A percentile compares a stretch with the other conserved stretches of the same genome.
Conservation (phyloP, 31 red algal genomes). For the Porphyra umbilicalis region DNA sequence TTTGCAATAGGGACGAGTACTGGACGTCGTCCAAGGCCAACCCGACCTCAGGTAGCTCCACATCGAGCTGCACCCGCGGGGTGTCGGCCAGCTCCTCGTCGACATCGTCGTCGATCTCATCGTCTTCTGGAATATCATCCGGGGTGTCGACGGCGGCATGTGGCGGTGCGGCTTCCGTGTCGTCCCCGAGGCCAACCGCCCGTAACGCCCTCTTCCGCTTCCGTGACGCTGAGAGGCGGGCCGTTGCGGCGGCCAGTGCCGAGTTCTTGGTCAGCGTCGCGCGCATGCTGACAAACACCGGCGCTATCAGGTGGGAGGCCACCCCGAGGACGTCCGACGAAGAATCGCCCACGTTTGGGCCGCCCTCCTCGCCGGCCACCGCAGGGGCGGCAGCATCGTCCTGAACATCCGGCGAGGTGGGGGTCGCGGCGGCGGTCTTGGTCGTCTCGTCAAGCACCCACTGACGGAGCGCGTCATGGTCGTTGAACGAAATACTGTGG, state of each 20-base stretch:
- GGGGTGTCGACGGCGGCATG: conserved; percentile 29
- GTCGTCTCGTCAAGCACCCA: background rate
- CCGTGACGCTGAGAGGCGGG: background rate
- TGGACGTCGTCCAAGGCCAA: conserved; percentile 76
- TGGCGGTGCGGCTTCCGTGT: too few relatives aligned
- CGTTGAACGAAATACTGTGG: background rate
- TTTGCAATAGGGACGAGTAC: conserved; percentile 62
- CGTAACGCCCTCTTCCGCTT: background rate
- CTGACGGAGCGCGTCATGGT: background rate
- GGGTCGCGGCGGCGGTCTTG: background rate
- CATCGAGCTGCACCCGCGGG: conserved; percentile 59
- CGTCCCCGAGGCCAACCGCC: background rate
- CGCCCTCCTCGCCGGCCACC: conserved; percentile 31
- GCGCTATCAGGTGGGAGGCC: background rate
- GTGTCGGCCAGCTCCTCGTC: conserved; percentile 15
- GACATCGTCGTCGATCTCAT: background rate
- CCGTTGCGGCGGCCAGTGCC: background rate
- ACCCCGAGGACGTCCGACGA: background rate
- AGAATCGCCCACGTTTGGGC: background rate
- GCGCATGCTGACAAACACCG: background rate
- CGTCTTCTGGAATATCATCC: conserved; percentile 18
- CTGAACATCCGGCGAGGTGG: conserved; percentile 2
- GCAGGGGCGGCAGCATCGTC: conserved; percentile 32
- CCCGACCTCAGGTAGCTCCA: conserved; percentile 63
- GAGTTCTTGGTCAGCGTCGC: background rate